phyloP scores from a whole-genome alignment of 768 basidiomycete species.

The Termitomyces sp. region DNA sequence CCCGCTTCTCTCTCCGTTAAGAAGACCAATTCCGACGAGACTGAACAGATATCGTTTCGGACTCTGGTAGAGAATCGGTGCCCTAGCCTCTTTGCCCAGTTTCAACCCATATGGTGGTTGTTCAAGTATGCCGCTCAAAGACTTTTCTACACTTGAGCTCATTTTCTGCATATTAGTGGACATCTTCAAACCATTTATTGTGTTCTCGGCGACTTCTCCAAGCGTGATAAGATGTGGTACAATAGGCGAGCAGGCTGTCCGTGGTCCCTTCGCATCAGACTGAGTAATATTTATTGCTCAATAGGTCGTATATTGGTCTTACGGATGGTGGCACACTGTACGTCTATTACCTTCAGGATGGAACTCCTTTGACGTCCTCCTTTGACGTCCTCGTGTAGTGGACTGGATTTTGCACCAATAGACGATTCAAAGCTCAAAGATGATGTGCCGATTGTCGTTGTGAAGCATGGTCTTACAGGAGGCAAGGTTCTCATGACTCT shows the following conservation, averaged over 20 bases:
- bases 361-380: neutral
- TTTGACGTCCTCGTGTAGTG: slow-evolving; percentile 29
- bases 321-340: slow-evolving; percentile 66
- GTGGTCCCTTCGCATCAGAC: neutral
- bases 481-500: slow-evolving; percentile 22
- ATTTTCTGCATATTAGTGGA: slow-evolving; percentile 33
- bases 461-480: slow-evolving; percentile 53
- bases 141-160: neutral
- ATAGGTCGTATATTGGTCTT: slow-evolving; percentile 43
- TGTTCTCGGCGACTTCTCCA: slow-evolving; percentile 56
- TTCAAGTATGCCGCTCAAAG: slow-evolving; percentile 30
- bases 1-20: slow-evolving; percentile 31
- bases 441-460: slow-evolving; percentile 50
- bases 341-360: slow-evolving; percentile 15
- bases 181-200: slow-evolving; percentile 62
- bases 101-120: slow-evolving; percentile 47
- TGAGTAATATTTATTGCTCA: neutral
- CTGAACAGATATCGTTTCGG: slow-evolving; percentile 33
- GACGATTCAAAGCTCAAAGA: slow-evolving; percentile 31
- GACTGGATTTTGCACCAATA: slow-evolving; percentile 60
- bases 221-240: slow-evolving; percentile 50
- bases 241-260: slow-evolving; percentile 34
- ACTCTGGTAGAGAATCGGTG: slow-evolving; percentile 37
- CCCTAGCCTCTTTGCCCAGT: slow-evolving; percentile 35
- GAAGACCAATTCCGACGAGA: slow-evolving; percentile 23